Base-by-base conservation (phyloP, 2,329 filamentous ascomycete species). In the Colletotrichum echinochloae region DNA sequence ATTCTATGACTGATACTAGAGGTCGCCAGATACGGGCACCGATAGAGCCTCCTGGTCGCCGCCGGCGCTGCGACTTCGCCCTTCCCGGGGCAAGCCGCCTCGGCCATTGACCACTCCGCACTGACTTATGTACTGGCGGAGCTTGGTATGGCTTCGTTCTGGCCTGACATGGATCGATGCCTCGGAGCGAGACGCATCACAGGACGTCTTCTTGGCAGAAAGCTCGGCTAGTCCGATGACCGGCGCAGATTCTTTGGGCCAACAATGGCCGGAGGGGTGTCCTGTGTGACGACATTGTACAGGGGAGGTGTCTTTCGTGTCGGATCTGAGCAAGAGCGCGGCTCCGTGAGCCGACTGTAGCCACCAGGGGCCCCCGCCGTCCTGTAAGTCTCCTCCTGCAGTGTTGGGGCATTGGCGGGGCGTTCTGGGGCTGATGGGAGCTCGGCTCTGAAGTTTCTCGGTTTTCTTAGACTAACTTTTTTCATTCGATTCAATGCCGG, bases 251-350 rank as follows among this genome's bases (percentile, higher is more conserved):
- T 23, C 23, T 3, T 44, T 54, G 26, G 14, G 44, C 26, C 16
- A 35, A 2, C 46, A 14, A 16, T 26, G 30, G 26, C 28, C 28
- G n/a, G 20, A 28, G n/a, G 30, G n/a, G 41, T 3, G 57, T 2
- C 2, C 44, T n/a, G 30, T 28, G 33, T 51, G 59, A 61, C 30
- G 59, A 51, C 46, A 61, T 51, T 16, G 20, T 14, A 37, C 57
- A 35, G 57, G 57, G 41, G 18, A 44, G 16, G 35, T 35, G 18
- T 28, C 49, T 18, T 33, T 61, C 30, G 88, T 0, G 51, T 84
- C 81, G 0, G 87, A 82, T 71, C 90, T 88, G 81, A 92, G 97
- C 90, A 82, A 98, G 97, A 61, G 59, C 46, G 46, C 59, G 59
- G 44, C 44, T 59, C n/a, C n/a, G 26, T 61, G 37, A 63, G 64